Percentiles rank a stretch among this genome's conserved stretches.
These are phyloP conservation scores for Craspedostauros australis DNA, from an alignment of 108 stramenopile species.

Conservation along the genomic window DNA sequence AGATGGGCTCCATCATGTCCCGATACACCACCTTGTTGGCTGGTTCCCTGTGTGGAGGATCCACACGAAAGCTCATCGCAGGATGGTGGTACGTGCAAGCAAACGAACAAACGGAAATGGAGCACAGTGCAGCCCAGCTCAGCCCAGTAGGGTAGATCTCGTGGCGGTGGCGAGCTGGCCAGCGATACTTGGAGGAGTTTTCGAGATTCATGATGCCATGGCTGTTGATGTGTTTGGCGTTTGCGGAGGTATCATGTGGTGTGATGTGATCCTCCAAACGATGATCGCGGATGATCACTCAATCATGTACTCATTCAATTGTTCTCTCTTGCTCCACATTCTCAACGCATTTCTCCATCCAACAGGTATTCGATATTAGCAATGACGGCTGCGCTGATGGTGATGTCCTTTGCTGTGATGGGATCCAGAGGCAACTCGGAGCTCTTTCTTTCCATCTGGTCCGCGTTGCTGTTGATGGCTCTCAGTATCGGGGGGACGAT, in stretches of 20 bases:
- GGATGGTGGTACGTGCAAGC: slow-evolving; percentile 86
- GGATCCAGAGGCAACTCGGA: slow-evolving; percentile 60
- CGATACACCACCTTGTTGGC: slow-evolving; percentile 58
- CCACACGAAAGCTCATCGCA: slow-evolving; percentile 80
- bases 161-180: no score
- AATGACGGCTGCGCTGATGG: slow-evolving; percentile 50
- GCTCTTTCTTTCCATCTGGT: slow-evolving; percentile 71
- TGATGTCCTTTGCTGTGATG: slow-evolving; percentile 59
- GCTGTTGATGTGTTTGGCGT: neutral
- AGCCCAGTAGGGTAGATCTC: no score
- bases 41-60: slow-evolving; percentile 65
- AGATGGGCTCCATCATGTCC: slow-evolving; percentile 41
- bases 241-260: no score
- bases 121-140: no score
- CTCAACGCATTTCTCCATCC: neutral
- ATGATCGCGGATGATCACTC: no score
- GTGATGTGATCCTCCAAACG: no score
- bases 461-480: slow-evolving; percentile 50
- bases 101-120: no score
- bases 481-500: slow-evolving; percentile 83
- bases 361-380: slow-evolving; percentile 79
- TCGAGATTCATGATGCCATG: no score
- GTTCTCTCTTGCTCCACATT: neutral
- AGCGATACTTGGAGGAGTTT: no score
- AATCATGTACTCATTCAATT: slow-evolving; percentile 1